Evolutionary conservation across 192 early-diverging fungal genomes (phyloP).

Genomic region (Backusella mclennaniae): DNA sequence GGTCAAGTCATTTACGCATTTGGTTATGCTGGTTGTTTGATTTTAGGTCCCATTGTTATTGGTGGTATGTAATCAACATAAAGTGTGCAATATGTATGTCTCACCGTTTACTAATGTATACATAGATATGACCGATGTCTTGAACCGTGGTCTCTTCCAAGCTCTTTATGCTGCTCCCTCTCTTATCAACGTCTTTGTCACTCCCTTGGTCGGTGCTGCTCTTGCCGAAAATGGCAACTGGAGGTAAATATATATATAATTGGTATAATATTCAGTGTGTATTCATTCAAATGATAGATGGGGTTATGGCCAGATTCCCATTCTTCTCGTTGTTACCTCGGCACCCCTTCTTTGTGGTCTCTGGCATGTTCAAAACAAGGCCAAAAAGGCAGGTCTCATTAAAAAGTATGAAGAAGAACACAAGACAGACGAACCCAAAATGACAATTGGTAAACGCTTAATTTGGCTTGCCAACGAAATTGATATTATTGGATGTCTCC

Average conservation of each 20-base stretch:
- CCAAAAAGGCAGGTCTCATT: constrained; percentile 15
- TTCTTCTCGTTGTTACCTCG: constrained; percentile 9
- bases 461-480: constrained; percentile 7
- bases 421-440: not conserved
- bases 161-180: constrained; percentile 15
- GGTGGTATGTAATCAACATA: not conserved
- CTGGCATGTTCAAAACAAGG: constrained; percentile 10
- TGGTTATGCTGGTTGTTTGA: constrained; percentile 20
- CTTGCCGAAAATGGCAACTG: constrained; percentile 4
- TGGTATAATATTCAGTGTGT: too few species aligned
- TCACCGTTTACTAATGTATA: not conserved
- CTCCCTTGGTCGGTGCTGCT: constrained; percentile 8
- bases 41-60: constrained; percentile 17
- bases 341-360: constrained; percentile 20
- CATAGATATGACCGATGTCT: constrained; percentile 17
- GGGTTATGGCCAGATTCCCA: constrained; percentile 19
- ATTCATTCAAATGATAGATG: not conserved
- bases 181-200: constrained; percentile 20
- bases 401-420: not conserved
- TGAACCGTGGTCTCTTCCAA: constrained; percentile 21
- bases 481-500: constrained; percentile 16
- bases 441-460: not conserved
- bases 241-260: not conserved
- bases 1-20: constrained; percentile 28
- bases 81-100: too few species aligned